Base-by-base conservation (phyloP, 164 flowering plant species). In the Vitis riparia region DNA sequence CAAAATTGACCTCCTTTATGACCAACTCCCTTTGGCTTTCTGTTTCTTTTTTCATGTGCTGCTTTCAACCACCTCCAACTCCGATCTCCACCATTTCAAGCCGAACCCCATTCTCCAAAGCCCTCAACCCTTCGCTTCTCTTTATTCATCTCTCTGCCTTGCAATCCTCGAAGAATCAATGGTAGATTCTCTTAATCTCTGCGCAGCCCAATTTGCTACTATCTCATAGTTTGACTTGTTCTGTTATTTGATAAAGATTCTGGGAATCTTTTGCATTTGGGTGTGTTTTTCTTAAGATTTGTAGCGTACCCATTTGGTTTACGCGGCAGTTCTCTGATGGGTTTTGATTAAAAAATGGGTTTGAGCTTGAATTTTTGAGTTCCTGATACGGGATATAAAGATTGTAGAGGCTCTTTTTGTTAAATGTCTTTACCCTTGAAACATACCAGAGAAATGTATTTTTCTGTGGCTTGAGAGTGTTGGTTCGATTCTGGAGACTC, bases 331-430 rank as follows among this genome's bases (percentile, higher is more conserved):
- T 55, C 61, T 67, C 44, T 55, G 7, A 3, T 55, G 60, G 51
- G 69, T 44, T 37, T 3, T 37, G 61, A n/a, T 56, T n/a, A 55
- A 52, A 7, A 65, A 8, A 27, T 8, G 9, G 59, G 15, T 52
- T 8, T 52, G 68, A 29, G 17, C 12, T 65, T 65, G 59, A 57
- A 44, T 9, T 67, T 66, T 55, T 32, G 69, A 67, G 51, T n/a
- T 67, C 27, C 51, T 67, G 16, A 15, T 60, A 44, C n/a, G 17
- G 23, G 8, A 32, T 37, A n/a, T n/a, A 9, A 30, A 2, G 69
- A 12, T 55, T 55, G 0, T 61, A 15, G 3, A 11, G 11, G 44
- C 16, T 13, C 9, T 14, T 14, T 61, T 29, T 37, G 44, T 37
- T 37, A 6, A 37, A 9, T 5, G 16, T 37, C 2, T 8, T 7